Conservation (phyloP, 345 rosid genomes). For the Melaleuca quinquenervia region DNA sequence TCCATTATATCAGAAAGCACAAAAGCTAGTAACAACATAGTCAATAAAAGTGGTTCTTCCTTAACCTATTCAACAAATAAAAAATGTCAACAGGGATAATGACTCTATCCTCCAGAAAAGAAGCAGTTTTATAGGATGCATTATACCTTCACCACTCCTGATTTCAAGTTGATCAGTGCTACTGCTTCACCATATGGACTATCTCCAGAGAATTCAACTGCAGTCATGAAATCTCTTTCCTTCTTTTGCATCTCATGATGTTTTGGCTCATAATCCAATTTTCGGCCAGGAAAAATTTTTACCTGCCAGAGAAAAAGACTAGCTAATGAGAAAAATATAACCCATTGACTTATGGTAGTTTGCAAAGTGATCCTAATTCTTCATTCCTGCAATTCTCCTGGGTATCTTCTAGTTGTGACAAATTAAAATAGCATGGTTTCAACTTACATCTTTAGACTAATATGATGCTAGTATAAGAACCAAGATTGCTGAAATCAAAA, state of each 20-base stretch:
- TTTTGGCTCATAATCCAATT: constrained; percentile 64
- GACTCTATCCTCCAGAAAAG: background rate
- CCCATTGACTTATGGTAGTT: background rate
- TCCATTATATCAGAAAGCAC: constrained; percentile 39
- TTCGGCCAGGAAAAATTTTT: constrained; percentile 49
- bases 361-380: background rate
- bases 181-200: constrained; percentile 82
- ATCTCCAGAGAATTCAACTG: constrained; percentile 62
- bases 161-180: constrained; percentile 69
- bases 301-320: constrained; percentile 35
- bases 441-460: background rate
- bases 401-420: background rate
- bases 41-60: constrained; percentile 54
- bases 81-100: background rate
- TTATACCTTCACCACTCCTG: constrained; percentile 48
- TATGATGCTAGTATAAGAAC: background rate
- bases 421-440: background rate
- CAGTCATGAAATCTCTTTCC: constrained; percentile 60
- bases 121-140: background rate
- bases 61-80: constrained; percentile 39
- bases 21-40: constrained; percentile 46
- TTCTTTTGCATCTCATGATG: constrained; percentile 26
- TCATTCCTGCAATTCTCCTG: background rate
- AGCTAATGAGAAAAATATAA: background rate
- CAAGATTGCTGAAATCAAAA: background rate